These are phyloP conservation scores for Colletotrichum sp. DNA, from an alignment of 2,329 filamentous ascomycete species.

Conservation along the genomic window DNA sequence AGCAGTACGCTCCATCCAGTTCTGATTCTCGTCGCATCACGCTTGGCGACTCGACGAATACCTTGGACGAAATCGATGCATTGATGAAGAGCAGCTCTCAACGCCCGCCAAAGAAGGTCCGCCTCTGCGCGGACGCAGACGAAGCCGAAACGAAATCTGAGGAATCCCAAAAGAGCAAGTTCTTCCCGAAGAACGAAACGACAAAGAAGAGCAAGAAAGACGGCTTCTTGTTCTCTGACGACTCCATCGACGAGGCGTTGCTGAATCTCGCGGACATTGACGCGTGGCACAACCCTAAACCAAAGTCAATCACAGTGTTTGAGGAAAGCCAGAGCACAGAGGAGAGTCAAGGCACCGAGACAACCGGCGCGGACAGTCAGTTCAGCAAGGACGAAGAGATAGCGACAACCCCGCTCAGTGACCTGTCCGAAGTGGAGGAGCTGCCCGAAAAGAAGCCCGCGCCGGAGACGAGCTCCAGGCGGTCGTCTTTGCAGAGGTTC, in stretches of 20 bases:
- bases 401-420: slow-evolving; percentile 5
- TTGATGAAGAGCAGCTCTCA: slow-evolving; percentile 14
- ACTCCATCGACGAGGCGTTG: slow-evolving; percentile 62
- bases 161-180: slow-evolving; percentile 55
- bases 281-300: slow-evolving; percentile 48
- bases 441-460: not conserved
- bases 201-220: slow-evolving; percentile 41
- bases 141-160: slow-evolving; percentile 31
- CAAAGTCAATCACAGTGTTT: slow-evolving; percentile 49
- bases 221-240: slow-evolving; percentile 57
- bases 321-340: slow-evolving; percentile 34
- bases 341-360: slow-evolving; percentile 29
- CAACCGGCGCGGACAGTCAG: slow-evolving; percentile 16
- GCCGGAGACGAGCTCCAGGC: not conserved
- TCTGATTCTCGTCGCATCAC: slow-evolving; percentile 10
- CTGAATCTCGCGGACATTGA: slow-evolving; percentile 56
- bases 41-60: not conserved
- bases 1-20: not conserved
- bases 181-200: slow-evolving; percentile 46
- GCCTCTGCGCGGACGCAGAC: slow-evolving; percentile 53
- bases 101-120: slow-evolving; percentile 62
- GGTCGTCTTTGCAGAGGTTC: slow-evolving; percentile 27
- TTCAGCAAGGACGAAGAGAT: slow-evolving; percentile 15
- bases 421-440: slow-evolving; percentile 4
- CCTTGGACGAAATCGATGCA: slow-evolving; percentile 17